Evolutionary conservation across 2,329 filamentous ascomycete species (phyloP), one percentile per base, ranked within the genome.

Genomic region (Aspergillus arachidicola): DNA sequence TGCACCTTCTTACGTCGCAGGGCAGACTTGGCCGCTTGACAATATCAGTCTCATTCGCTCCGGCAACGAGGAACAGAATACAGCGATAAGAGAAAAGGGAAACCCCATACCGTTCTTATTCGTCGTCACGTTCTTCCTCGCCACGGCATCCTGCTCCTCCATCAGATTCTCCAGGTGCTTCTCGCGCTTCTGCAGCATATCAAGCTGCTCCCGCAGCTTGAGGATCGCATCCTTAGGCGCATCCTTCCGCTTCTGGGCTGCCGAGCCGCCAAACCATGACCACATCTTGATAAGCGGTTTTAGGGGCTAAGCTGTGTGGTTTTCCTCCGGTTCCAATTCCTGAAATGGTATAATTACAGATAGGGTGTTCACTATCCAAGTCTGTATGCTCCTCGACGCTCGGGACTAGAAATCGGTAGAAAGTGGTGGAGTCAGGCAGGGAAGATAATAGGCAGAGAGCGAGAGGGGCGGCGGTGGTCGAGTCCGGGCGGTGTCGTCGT

Each of bases 141-240:
- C 95, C 69, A 96, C 86, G 43, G 86, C 86, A 73, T 97, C 93
- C 79, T 98, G 94, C 79, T 98, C 93, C 30, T 93, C 90, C 83
- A 98, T 97, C 83, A 96, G 93, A 67, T 86, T 91, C 79, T 95
- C 91, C 66, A 98, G 81, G 76, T 98, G 93, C 79, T 88, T 91
- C 84, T 98, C 94, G 64, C 94, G 87, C 86, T 99, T 99, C 82
- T 96, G 93, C 76, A 99, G 86, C 94, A 98, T 98, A 72, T 97
- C 94, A 51, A 98, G 86, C 83, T 97, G 94, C 74, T 90, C 87
- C 71, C 95, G 89, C 75, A 99, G 83, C 64, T 87, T 87, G 62
- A 99, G 85, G 74, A 99, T 99, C 71, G 95, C 95, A 84, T 97
- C 95, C 86, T 99, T 99, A 62, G 95, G 93, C 64, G 89, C 91